Base-by-base conservation (phyloP, 495 filamentous ascomycete species). In the Xylaria palmicola region DNA sequence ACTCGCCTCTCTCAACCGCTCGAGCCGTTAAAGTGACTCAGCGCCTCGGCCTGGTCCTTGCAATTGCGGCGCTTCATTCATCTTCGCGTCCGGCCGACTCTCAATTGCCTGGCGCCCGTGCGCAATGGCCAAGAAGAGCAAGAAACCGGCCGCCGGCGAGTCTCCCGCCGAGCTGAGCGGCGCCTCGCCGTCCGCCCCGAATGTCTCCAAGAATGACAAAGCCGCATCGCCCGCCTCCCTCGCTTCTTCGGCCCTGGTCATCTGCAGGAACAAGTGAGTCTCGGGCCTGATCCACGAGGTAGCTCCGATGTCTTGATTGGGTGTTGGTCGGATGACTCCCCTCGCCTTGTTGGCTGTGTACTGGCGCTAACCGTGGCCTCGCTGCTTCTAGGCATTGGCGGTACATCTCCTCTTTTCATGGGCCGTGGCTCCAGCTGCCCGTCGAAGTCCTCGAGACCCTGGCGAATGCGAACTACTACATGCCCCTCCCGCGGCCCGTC, bases 391-490 rank as follows among this genome's bases (percentile, higher is more conserved):
- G 89, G 66, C 89, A 92, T 75, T 92, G 89, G 89, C 82, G 86
- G 43, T 90, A 91, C 69, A 93, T 93, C 54, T 91, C 89, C 19
- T 86, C 88, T 50, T 93, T 90, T 66, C 90, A 93, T 70, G 90
- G 90, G 15, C 89, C 88, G 62, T 93, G 90, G 90, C 84, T 92
- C n/a, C 89, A 93, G 72, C 76, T 93, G 30, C 89, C 90, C n/a
- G 83, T 84, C 62, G 90, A 92, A 74, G 81, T 91, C 54, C 86
- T 93, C 72, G 88, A 90, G 68, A 85, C 82, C 13, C 83, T 93
- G 44, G 90, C 90, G 13, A 83, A 90, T 70, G 86, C 79, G 68
- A 93, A 92, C 73, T 91, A 89, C 75, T 85, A 87, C 59, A 84
- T 86, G 63, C 86, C 88, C 10, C 81, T 87, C 29, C 90, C 90